Percentiles rank a stretch among this genome's conserved stretches.
Evolutionary conservation across 371 early-diverging fungal genomes (phyloP).

Genomic region (Mucor racemosus): DNA sequence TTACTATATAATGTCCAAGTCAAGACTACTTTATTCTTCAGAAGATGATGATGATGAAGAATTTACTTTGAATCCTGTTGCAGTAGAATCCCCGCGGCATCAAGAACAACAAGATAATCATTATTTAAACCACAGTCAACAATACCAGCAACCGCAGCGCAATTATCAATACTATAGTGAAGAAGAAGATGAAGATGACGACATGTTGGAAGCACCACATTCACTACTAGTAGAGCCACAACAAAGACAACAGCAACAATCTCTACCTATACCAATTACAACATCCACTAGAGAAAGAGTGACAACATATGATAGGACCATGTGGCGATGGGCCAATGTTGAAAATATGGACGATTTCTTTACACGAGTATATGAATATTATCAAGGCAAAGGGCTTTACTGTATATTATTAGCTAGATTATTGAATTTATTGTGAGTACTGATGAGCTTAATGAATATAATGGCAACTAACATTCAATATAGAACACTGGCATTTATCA

Average conservation of each 20-base stretch:
- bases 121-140: not conserved
- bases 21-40: slow-evolving; percentile 24
- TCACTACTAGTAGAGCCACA: slow-evolving; percentile 11
- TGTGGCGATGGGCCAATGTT: slow-evolving; percentile 85
- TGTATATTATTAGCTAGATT: slow-evolving; percentile 75
- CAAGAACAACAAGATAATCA: not conserved
- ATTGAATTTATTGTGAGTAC: slow-evolving; percentile 69
- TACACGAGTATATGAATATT: slow-evolving; percentile 82
- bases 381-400: slow-evolving; percentile 78
- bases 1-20: slow-evolving; percentile 21
- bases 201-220: slow-evolving; percentile 16
- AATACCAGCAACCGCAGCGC: slow-evolving; percentile 2
- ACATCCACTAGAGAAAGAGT: slow-evolving; percentile 43
- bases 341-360: slow-evolving; percentile 84
- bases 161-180: not conserved
- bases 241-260: slow-evolving; percentile 4
- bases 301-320: slow-evolving; percentile 67
- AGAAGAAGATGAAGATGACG: slow-evolving; percentile 11
- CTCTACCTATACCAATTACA: slow-evolving; percentile 14
- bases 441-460: not conserved
- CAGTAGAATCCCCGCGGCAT: not conserved
- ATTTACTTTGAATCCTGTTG: slow-evolving; percentile 23
- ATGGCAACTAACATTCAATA: not conserved
- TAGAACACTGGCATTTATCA: slow-evolving; percentile 85
- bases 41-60: slow-evolving; percentile 27